These are phyloP conservation scores for Coemansia sp. DNA, from an alignment of 192 early-diverging fungal species.

Conservation along the genomic window DNA sequence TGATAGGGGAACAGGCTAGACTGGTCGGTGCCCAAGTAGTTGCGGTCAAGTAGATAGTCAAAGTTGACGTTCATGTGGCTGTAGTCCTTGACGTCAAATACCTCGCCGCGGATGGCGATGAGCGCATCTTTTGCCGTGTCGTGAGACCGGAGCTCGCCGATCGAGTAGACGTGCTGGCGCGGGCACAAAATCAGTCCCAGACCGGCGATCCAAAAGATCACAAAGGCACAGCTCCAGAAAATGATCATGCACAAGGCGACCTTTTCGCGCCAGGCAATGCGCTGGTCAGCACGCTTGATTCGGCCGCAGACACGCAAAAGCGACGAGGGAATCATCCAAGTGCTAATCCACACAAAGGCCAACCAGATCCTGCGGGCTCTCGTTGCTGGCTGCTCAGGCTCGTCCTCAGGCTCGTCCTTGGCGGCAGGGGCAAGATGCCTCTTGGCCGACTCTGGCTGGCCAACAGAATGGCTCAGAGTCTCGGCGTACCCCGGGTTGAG, in stretches of 20 bases:
- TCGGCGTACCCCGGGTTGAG: conserved; percentile 37
- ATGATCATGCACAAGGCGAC: conserved; percentile 89
- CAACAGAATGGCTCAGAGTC: conserved; percentile 17
- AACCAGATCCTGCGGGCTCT: conserved; percentile 56
- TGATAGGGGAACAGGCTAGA: conserved; percentile 74
- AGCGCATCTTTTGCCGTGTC: conserved; percentile 63
- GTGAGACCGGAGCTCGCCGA: conserved; percentile 64
- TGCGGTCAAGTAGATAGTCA: conserved; percentile 53
- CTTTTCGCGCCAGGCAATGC: conserved; percentile 98
- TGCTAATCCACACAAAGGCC: conserved; percentile 49
- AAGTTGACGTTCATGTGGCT: conserved; percentile 58
- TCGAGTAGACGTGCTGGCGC: conserved; percentile 72
- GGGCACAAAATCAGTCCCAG: conserved; percentile 80
- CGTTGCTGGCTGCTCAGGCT: conserved; percentile 62
- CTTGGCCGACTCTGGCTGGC: conserved; percentile 25
- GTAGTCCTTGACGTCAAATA: conserved; percentile 79
- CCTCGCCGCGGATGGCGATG: conserved; percentile 77
- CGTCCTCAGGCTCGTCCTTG: conserved; percentile 43
- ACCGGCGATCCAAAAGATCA: conserved; percentile 85
- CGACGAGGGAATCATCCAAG: conserved; percentile 72
- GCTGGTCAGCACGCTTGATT: conserved; percentile 79
- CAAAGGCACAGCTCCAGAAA: conserved; percentile 72
- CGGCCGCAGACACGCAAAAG: conserved; percentile 72
- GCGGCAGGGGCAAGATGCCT: conserved; percentile 34
- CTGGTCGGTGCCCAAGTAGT: conserved; percentile 71